Percentiles rank a stretch among this genome's conserved stretches.
Evolutionary conservation across 768 basidiomycete genomes (phyloP).

Genomic region (Amanita phalloides): DNA sequence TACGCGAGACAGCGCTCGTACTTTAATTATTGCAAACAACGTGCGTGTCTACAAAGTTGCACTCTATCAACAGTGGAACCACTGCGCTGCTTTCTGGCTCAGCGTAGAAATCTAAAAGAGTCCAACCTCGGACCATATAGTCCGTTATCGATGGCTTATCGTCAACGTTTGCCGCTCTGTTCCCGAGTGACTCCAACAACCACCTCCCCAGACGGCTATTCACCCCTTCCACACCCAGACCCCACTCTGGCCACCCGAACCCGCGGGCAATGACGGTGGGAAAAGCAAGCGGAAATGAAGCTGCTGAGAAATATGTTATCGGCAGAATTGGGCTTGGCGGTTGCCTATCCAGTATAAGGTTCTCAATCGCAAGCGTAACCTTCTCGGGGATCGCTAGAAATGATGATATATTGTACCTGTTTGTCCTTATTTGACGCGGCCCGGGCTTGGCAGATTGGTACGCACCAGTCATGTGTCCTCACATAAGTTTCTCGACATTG

Average conservation of each 20-base stretch:
- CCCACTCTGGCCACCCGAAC: slow-evolving; percentile 70
- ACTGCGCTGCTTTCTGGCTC: slow-evolving; percentile 44
- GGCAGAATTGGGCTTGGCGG: slow-evolving; percentile 32
- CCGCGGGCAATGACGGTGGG: slow-evolving; percentile 74
- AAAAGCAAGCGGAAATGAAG: slow-evolving; percentile 70
- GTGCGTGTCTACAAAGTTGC: slow-evolving; percentile 45
- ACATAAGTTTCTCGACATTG: slow-evolving; percentile 58
- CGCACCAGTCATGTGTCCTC: slow-evolving; percentile 78
- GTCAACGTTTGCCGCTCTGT: neutral
- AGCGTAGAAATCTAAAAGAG: slow-evolving; percentile 61
- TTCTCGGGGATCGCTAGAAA: slow-evolving; percentile 85
- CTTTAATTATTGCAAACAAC: no score
- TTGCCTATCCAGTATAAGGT: slow-evolving; percentile 30
- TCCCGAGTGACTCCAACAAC: slow-evolving; percentile 46
- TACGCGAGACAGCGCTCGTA: no score
- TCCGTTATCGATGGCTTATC: slow-evolving; percentile 10
- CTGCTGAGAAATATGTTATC: slow-evolving; percentile 75
- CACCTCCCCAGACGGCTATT: slow-evolving; percentile 68
- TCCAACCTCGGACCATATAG: slow-evolving; percentile 62
- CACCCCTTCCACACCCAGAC: slow-evolving; percentile 78
- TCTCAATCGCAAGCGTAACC: slow-evolving; percentile 39
- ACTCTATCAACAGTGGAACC: slow-evolving; percentile 63
- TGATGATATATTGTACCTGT: slow-evolving; percentile 71
- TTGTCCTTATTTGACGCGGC: neutral
- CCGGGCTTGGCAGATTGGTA: neutral